Evolutionary conservation across 2,329 filamentous ascomycete species (phyloP), one percentile per base, ranked within the genome.

Genomic region (Pseudogymnoascus sp.): DNA sequence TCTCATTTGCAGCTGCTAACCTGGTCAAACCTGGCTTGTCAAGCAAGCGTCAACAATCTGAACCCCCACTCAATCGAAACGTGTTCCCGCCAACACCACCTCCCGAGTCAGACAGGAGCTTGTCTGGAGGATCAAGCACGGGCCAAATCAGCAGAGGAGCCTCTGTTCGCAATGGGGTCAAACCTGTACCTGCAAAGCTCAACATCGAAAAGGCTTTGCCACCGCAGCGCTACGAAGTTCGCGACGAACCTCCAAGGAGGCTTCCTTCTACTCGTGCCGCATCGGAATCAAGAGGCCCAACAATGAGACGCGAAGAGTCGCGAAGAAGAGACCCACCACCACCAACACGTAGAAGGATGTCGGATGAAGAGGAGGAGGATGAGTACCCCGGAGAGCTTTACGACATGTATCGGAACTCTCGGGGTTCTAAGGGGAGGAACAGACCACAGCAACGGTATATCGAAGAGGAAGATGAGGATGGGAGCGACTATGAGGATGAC

Each of bases 41-140:
- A 69, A 93, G 89, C 72, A 86, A 90, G 67, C 84, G 89, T 71
- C 91, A 96, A 71, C 91, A 95, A 72, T 95, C 90, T 16, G 92
- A 95, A 72, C 91, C 91, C 7, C 90, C 91, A 0, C 79, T 86
- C 67, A 85, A 84, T 72, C 86, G 91, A 70, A 90, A 90, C 70
- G 84, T 93, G 66, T 97, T 97, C 78, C 95, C 95, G 16, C 95
- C 95, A n/a, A 97, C 95, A n/a, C 95, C 95, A 42, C 95, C 95
- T 6, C 95, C 95, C 5, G 95, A 99, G 79, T 84, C 85, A 66
- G 92, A 97, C 68, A 88, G 87, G 70, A 75, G 76, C 24, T 61
- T 16, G 59, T 66, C 64, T 14, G 63, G 26, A 62, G 63, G 26
- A 62, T 66, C 68, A 26, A 24, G 62, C 63, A 40, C 65, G 53